Percentiles rank a stretch among this genome's conserved stretches.
These are phyloP conservation scores for Fusarium duplospermum DNA, from an alignment of 2,329 filamentous ascomycete genomes.

Conservation along the genomic window DNA sequence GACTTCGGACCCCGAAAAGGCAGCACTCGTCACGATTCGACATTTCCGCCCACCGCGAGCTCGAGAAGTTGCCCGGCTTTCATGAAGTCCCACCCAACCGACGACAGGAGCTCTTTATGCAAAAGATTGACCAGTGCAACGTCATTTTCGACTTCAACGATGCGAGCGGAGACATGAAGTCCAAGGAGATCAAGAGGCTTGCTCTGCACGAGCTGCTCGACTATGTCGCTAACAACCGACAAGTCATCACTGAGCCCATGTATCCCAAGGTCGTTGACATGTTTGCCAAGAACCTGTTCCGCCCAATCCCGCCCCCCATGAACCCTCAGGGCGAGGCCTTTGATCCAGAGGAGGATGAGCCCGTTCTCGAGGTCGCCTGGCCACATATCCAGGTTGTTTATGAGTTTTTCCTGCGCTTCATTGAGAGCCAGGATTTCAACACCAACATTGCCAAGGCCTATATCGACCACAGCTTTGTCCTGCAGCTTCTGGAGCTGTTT, in stretches of 20 bases:
- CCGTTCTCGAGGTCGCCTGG: slow-evolving; percentile 97
- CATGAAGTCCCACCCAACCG: slow-evolving; percentile 97
- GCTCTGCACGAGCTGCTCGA: slow-evolving; percentile 96
- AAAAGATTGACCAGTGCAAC: slow-evolving; percentile 99
- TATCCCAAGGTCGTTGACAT: slow-evolving; percentile 98
- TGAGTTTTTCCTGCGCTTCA: slow-evolving; percentile 98
- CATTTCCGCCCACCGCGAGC: slow-evolving; percentile 94
- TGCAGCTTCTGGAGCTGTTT: slow-evolving; percentile 96
- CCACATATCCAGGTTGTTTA: slow-evolving; percentile 99
- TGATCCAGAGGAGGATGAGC: slow-evolving; percentile 98
- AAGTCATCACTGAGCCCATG: slow-evolving; percentile 99
- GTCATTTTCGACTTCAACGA: slow-evolving; percentile 99
- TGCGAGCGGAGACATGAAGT: slow-evolving; percentile 98
- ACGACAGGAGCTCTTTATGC: slow-evolving; percentile 97
- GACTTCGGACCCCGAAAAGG: slow-evolving; percentile 92
- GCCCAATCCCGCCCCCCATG: slow-evolving; percentile 95
- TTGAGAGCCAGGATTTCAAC: slow-evolving; percentile 99
- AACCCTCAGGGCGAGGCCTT: slow-evolving; percentile 98
- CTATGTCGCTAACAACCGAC: slow-evolving; percentile 97
- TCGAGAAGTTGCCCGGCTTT: slow-evolving; percentile 97
- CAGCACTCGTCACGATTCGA: slow-evolving; percentile 98
- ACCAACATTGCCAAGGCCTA: slow-evolving; percentile 99
- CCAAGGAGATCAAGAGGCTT: slow-evolving; percentile 98
- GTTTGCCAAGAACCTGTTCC: slow-evolving; percentile 99
- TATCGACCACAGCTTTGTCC: slow-evolving; percentile 97